These are phyloP conservation scores for Cystoisospora suis DNA, from an alignment of 169 alveolate species.

Conservation along the genomic window DNA sequence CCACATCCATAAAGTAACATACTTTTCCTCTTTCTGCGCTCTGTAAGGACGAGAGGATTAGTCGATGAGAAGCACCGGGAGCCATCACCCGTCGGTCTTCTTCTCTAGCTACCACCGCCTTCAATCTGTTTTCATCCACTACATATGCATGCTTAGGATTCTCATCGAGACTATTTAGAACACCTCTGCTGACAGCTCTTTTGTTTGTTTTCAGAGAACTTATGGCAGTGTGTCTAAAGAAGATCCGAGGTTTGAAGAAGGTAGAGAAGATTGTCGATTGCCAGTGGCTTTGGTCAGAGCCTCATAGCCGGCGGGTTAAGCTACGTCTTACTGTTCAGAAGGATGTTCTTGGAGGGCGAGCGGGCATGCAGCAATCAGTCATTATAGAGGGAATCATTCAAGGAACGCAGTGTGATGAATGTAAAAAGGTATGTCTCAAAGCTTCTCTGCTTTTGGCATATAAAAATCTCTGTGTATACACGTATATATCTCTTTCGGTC, in stretches of 20 bases:
- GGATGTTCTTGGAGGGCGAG: conserved; percentile 90
- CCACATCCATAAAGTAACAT: too few relatives aligned
- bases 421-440: conserved; percentile 95
- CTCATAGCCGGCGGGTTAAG: conserved; percentile 88
- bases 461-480: too few relatives aligned
- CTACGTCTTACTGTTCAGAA: conserved; percentile 93
- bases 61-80: too few relatives aligned
- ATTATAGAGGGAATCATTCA: conserved; percentile 89
- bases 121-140: neutral
- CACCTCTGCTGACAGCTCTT: neutral
- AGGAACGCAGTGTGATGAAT: conserved; percentile 96
- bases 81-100: too few relatives aligned
- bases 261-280: conserved; percentile 92
- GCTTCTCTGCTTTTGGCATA: too few relatives aligned
- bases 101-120: too few relatives aligned
- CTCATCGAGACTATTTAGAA: too few relatives aligned
- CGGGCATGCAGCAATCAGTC: conserved; percentile 88
- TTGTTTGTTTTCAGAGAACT: conserved; percentile 84
- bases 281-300: conserved; percentile 91
- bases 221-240: conserved; percentile 94
- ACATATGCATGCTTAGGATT: neutral
- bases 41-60: too few relatives aligned
- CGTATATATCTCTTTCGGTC: too few relatives aligned
- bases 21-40: too few relatives aligned
- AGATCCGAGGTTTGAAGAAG: conserved; percentile 91